Evolutionary conservation across 176 grass and related monocot genomes (phyloP), one percentile per base, ranked within the genome.

Genomic region (Zoysia japonica): DNA sequence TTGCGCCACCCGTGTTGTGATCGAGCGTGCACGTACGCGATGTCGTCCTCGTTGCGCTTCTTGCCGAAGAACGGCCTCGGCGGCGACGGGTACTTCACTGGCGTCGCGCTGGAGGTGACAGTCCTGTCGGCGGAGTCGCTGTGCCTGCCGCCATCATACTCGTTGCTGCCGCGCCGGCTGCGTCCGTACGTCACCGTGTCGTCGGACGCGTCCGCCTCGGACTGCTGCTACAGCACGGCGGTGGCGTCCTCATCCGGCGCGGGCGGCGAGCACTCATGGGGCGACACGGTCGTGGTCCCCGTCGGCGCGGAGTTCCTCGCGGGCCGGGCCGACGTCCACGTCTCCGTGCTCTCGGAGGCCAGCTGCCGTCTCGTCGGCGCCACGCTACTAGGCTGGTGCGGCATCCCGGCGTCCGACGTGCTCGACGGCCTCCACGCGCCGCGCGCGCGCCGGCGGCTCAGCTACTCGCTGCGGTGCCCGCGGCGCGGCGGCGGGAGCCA

Each of bases 101-200:
- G 82, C 39, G 68, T 89, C 6, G 79, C 56, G 35, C 90, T 99
- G 17, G 96, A 99, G 86, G 72, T 99, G 43, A 93, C 92, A 5
- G 75, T 99, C 1, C 84, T 99, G 38, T 95, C 92, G 2, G 92
- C 96, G 9, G 92, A 95, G 55, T 85, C 86, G 56, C 84, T 99
- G 9, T 74, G 85, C 47, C 79, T 85, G 4, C 87, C 88, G 12
- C 88, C 89, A 38, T 84, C 76, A 5, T 68, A 72, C 65, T 87
- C 80, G 46, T 57, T 90, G 15, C 80, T 85, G 4, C 81, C 85
- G 7, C 85, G 90, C 15, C 84, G 88, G 38, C 86, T 95, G 15
- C 86, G 92, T 9, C 96, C 96, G 3, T 99, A 89, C 81, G 90
- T 93, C 14, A 72, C 86, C 0, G 78, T 95, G 8, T 95, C 83